A percentile compares a stretch with the other conserved stretches of the same genome.
These are phyloP conservation scores for Chrysosporium queenslandicum DNA, from an alignment of 2,329 filamentous ascomycete genomes.

Conservation along the genomic window DNA sequence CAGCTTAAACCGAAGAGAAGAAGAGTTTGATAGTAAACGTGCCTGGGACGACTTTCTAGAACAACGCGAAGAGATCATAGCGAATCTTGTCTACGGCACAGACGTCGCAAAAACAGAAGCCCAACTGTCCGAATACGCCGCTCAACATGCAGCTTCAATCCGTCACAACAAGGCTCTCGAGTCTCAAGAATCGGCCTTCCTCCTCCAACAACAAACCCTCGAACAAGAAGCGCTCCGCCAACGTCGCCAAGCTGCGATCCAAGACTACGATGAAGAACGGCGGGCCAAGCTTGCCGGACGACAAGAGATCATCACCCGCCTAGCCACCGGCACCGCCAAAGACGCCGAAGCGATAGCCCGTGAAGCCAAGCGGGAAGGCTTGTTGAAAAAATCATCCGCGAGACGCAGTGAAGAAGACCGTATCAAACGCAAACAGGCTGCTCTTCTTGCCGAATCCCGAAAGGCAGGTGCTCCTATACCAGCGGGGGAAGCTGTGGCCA, in stretches of 20 bases:
- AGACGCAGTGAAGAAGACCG: conserved; percentile 46
- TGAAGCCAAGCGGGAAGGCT: conserved; percentile 45
- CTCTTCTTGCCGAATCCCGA: conserved; percentile 27
- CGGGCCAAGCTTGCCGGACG: conserved; percentile 53
- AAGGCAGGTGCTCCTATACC: conserved; percentile 8
- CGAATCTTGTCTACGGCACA: conserved; percentile 67
- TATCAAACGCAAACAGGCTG: conserved; percentile 38
- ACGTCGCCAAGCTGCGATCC: conserved; percentile 52
- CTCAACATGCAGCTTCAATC: conserved; percentile 56
- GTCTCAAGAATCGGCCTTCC: conserved; percentile 39
- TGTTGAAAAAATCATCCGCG: conserved; percentile 62
- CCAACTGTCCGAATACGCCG: conserved; percentile 59
- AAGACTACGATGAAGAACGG: conserved; percentile 62
- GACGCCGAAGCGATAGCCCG: conserved; percentile 48
- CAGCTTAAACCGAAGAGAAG: conserved; percentile 75
- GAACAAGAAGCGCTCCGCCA: conserved; percentile 58
- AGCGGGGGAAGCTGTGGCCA: conserved; percentile 3
- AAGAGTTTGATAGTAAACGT: conserved; percentile 76
- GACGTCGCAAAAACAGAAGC: conserved; percentile 56
- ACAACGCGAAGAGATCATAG: conserved; percentile 79
- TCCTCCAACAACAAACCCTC: conserved; percentile 41
- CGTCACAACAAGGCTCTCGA: conserved; percentile 41
- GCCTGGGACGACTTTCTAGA: conserved; percentile 94
- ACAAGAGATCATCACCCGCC: conserved; percentile 58
- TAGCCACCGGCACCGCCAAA: conserved; percentile 52